These are phyloP conservation scores for Moesziomyces globuligerus DNA, from an alignment of 1,284 basidiomycete genomes.

Conservation along the genomic window DNA sequence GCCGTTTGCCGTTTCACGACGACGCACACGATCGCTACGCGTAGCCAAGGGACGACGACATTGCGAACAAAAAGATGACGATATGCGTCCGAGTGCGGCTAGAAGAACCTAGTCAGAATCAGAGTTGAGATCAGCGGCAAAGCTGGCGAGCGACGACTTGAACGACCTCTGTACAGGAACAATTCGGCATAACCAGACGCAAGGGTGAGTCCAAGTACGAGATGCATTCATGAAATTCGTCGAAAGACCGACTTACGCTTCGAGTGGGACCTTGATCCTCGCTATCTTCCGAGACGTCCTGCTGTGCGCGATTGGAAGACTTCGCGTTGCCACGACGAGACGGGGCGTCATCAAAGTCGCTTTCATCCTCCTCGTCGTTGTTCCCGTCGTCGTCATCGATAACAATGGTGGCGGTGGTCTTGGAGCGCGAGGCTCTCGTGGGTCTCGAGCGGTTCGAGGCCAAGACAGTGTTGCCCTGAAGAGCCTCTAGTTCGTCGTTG, in stretches of 20 bases:
- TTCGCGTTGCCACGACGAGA: not conserved
- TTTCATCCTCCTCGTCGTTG: constrained; percentile 9
- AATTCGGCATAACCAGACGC: not conserved
- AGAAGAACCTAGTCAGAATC: constrained; percentile 25
- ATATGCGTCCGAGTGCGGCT: no score
- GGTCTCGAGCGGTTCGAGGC: not conserved
- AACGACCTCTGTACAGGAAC: constrained; percentile 20
- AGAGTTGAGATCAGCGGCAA: constrained; percentile 44
- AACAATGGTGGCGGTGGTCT: not conserved
- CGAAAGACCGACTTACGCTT: constrained; percentile 13
- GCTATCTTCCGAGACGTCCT: constrained; percentile 18
- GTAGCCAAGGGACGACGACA: no score
- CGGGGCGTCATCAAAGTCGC: constrained; percentile 15
- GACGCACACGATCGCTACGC: no score
- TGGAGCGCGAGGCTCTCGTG: not conserved
- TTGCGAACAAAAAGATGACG: no score
- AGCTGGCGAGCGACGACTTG: constrained; percentile 45
- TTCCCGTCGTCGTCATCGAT: constrained; percentile 4
- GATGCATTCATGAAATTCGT: no score
- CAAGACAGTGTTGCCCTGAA: constrained; percentile 27
- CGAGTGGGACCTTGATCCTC: constrained; percentile 30
- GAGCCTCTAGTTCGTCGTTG: constrained; percentile 28
- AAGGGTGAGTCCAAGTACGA: no score
- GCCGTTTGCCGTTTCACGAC: no score
- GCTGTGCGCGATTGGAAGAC: not conserved